Evolutionary conservation across 2,329 filamentous ascomycete species (phyloP), one percentile per base, ranked within the genome.

Genomic region (Purpureocillium lavendulum): DNA sequence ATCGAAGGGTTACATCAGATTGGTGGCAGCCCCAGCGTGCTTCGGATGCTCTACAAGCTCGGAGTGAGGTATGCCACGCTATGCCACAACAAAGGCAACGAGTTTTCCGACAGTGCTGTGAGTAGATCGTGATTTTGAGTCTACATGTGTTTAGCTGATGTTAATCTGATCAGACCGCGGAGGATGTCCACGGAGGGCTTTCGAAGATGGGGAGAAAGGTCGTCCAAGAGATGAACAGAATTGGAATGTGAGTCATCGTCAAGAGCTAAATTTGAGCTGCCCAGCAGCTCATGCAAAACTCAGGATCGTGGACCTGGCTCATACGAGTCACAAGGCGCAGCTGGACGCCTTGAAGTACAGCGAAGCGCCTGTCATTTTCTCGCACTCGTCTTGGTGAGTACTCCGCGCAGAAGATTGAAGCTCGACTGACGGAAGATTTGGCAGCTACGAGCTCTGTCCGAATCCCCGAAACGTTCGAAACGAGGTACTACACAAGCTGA

Each of bases 1-100:
- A 77, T 89, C 39, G 86, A 92, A 64, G 87, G 87, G 6, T 71
- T 94, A 6, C 87, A 94, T 55, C 87, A 94, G 52, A 89, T 94
- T 49, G 87, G 85, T 40, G 92, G 92, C 62, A 84, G 80, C 1
- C 66, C 81, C 28, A 73, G 81, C 30, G 85, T 77, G 33, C 67
- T 94, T 10, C 77, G 87, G 3, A 69, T 76, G 16, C 90, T 80
- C 61, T 70, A 90, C 57, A 66, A 70, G 3, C 67, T 90, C 7
- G 87, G 87, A 2, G 87, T 88, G 7, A 78, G 86, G 39, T 94
- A 94, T 52, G 79, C 81, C 14, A 94, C 87, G 0, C 65, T 94
- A 8, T 90, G 84, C 2, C 88, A 90, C 67, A 89, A 90, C 58
- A 30, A 35, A 10, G 42, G 44, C 21, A 48, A 48, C 30, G 18